phyloP scores from a whole-genome alignment of 2,329 filamentous ascomycete species.

The Xylaria sp. region DNA sequence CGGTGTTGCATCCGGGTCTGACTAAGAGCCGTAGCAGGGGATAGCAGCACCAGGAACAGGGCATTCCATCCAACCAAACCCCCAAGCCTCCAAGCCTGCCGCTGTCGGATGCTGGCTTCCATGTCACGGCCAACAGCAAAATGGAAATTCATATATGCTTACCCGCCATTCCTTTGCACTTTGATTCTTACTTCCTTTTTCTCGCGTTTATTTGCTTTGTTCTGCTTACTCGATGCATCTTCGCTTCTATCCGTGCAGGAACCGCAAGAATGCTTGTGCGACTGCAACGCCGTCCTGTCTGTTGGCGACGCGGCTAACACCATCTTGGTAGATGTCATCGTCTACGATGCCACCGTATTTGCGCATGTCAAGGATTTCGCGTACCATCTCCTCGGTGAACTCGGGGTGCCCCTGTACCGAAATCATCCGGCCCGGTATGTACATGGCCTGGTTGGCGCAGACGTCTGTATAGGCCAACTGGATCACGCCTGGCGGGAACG shows the following conservation, averaged over 20 bases:
- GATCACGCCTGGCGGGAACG: slow-evolving; percentile 65
- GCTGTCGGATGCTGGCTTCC: slow-evolving; percentile 7
- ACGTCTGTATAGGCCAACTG: slow-evolving; percentile 67
- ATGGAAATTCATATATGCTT: slow-evolving; percentile 17
- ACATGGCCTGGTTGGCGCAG: slow-evolving; percentile 82
- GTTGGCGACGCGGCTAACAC: slow-evolving; percentile 66
- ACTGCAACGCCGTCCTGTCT: slow-evolving; percentile 82
- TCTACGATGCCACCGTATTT: slow-evolving; percentile 71
- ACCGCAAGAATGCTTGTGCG: slow-evolving; percentile 75
- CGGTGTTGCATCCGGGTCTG: slow-evolving; percentile 27
- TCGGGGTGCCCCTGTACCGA: slow-evolving; percentile 89
- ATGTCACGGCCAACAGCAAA: neutral
- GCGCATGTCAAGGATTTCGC: slow-evolving; percentile 68
- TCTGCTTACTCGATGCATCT: neutral
- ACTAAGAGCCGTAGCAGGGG: slow-evolving; percentile 25
- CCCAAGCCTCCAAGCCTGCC: slow-evolving; percentile 1
- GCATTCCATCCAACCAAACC: neutral
- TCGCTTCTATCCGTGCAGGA: slow-evolving; percentile 64
- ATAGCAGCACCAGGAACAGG: slow-evolving; percentile 6
- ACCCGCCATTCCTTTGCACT: neutral
- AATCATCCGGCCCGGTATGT: slow-evolving; percentile 68
- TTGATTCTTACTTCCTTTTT: neutral
- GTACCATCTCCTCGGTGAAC: slow-evolving; percentile 74
- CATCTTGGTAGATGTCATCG: slow-evolving; percentile 72
- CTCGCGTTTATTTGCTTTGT: neutral